Evolutionary conservation across 2,329 filamentous ascomycete species (phyloP), one percentile per base, ranked within the genome.

Genomic region (Pseudogymnoascus sp.): DNA sequence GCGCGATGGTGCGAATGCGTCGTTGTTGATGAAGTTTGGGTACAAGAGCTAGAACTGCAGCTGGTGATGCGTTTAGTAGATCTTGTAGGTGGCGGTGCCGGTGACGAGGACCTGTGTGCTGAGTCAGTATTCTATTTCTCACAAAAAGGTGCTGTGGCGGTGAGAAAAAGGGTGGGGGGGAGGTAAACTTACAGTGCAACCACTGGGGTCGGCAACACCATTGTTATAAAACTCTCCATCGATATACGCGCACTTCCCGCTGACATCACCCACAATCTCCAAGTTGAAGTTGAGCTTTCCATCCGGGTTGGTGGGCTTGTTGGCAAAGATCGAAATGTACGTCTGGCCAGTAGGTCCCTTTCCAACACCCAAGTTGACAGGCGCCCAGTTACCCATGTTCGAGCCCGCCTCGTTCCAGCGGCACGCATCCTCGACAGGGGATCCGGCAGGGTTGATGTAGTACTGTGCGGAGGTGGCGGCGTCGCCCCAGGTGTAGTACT

Each of bases 371-470:
- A 96, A 78, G 77, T 92, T 93, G 68, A 91, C 77, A 30, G 94
- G 92, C 57, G 94, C 87, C 81, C 83, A 96, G 83, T 99, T 97
- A 66, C 94, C 86, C 62, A 79, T 74, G 65, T 79, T 75, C 62
- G 77, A 70, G 61, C 74, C 86, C 62, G 84, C 78, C 18, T 79
- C 79, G 59, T 82, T 78, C 94, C 94, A 97, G 62, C 82, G 75
- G 77, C 94, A 99, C 58, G 84, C 89, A 11, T 92, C 76, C 66
- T 84, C 73, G 62, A 85, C 76, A 16, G 75, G 69, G 60, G 88
- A 78, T 63, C 91, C 91, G 68, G 84, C 81, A 69, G 89, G 89
- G 83, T 97, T 97, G 76, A 97, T 83, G 73, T 99, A 99, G 82
- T 96, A 97, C 77, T 97, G 94, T 47, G 92, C 92, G 57, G 90